Percentiles rank a stretch among this genome's conserved stretches.
phyloP scores from a whole-genome alignment of 2,329 filamentous ascomycete genomes.

The Penicillium sp. region DNA sequence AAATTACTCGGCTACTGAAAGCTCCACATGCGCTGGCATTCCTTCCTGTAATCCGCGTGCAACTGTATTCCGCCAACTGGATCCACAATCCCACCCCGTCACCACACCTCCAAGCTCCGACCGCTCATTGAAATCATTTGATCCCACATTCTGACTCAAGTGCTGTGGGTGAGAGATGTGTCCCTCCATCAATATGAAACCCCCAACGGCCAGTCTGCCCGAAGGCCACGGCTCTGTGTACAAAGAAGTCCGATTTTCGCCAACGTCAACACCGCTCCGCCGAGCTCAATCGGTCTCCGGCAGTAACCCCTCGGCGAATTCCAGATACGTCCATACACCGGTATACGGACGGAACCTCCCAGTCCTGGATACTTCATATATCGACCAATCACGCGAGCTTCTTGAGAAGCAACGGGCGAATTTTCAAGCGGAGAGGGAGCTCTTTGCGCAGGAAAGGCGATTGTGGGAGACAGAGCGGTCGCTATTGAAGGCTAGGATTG shows the following conservation, averaged over 20 bases:
- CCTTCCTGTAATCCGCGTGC: background rate
- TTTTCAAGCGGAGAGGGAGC: slow-evolving; percentile 42
- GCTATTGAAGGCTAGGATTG: slow-evolving; percentile 43
- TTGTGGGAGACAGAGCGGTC: slow-evolving; percentile 47
- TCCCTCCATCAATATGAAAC: slow-evolving; percentile 25
- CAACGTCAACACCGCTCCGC: slow-evolving; percentile 36
- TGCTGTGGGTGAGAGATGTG: background rate
- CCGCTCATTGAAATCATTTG: background rate
- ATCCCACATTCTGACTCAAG: background rate
- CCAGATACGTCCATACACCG: slow-evolving; percentile 23
- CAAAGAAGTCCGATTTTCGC: slow-evolving; percentile 46
- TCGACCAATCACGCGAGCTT: slow-evolving; percentile 43
- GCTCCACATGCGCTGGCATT: background rate
- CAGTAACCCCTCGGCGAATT: slow-evolving; percentile 32
- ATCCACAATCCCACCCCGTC: background rate
- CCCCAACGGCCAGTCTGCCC: slow-evolving; percentile 22
- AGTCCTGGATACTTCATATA: slow-evolving; percentile 36
- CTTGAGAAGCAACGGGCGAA: slow-evolving; percentile 39
- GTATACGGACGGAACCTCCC: slow-evolving; percentile 21
- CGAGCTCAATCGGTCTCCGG: slow-evolving; percentile 42
- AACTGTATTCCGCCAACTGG: background rate
- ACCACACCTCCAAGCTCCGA: background rate
- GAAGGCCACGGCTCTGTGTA: slow-evolving; percentile 38
- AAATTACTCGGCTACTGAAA: background rate
- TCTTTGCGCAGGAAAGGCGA: slow-evolving; percentile 45